phyloP scores from a whole-genome alignment of 441 rosid species.

The Populus tomentosa region DNA sequence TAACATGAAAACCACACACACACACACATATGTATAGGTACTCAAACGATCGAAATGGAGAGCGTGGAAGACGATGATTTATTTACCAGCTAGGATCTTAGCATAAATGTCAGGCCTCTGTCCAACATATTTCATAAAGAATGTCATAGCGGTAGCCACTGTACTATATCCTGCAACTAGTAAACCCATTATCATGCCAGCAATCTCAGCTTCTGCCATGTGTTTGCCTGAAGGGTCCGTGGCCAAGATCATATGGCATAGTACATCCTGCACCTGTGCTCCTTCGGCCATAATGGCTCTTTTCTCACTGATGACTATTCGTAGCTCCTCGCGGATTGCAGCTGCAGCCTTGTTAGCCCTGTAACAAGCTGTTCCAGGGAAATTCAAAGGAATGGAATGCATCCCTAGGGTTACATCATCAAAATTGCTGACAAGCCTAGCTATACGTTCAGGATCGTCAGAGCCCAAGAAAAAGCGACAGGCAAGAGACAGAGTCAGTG shows the following conservation, averaged over 20 bases:
- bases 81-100: constrained; percentile 23
- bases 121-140: constrained; percentile 36
- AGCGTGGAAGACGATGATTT: background rate
- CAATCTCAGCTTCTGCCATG: constrained; percentile 31
- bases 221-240: constrained; percentile 21
- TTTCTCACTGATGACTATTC: constrained; percentile 17
- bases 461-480: constrained; percentile 27
- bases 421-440: constrained; percentile 20
- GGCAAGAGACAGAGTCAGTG: constrained; percentile 21
- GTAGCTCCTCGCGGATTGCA: constrained; percentile 21
- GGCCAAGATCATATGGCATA: constrained; percentile 25
- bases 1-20: background rate
- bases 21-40: background rate
- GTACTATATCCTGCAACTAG: constrained; percentile 33
- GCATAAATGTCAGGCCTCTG: constrained; percentile 27
- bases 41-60: background rate
- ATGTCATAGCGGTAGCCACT: constrained; percentile 28
- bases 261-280: constrained; percentile 20
- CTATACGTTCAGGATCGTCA: constrained; percentile 17
- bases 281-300: constrained; percentile 16
- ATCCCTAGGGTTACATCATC: constrained; percentile 19
- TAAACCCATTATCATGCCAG: constrained; percentile 29
- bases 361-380: constrained; percentile 28
- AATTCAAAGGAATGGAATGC: constrained; percentile 24
- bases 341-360: constrained; percentile 19